Conservation (phyloP, 495 filamentous ascomycete species). For the Lichina pygmaea region DNA sequence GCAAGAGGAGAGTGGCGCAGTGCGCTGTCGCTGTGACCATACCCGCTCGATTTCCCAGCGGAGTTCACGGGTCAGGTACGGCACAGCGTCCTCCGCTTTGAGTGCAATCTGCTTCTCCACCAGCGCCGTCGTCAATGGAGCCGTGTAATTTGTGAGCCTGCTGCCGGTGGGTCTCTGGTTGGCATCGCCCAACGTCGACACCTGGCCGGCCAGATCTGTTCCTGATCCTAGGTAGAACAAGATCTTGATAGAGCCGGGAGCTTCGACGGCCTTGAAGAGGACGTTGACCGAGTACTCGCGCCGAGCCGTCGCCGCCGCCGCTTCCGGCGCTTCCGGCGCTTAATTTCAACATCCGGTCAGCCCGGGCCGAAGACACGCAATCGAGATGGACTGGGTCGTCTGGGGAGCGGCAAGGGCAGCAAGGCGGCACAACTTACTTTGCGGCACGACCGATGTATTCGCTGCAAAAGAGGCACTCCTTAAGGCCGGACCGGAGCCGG, state of each 20-base stretch:
- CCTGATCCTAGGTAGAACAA: constrained; percentile 4
- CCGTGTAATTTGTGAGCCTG: constrained; percentile 4
- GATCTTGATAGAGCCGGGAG: constrained; percentile 4
- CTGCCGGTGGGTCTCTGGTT: background rate
- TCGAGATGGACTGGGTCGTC: too few species aligned
- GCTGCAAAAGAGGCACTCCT: too few species aligned
- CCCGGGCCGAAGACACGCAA: too few species aligned
- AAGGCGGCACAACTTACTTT: too few species aligned
- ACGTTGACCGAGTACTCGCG: constrained; percentile 8
- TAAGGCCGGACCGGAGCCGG: too few species aligned
- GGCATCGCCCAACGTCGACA: constrained; percentile 1
- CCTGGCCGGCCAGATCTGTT: background rate
- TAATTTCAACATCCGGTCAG: too few species aligned
- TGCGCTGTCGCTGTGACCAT: background rate
- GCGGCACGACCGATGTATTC: too few species aligned
- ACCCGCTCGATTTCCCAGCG: constrained; percentile 8
- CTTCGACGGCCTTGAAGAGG: constrained; percentile 5
- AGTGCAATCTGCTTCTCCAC: constrained; percentile 2
- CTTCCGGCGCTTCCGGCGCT: too few species aligned
- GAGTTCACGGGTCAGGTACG: constrained; percentile 4
- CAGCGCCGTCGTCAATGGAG: constrained; percentile 9
- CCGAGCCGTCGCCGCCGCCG: constrained; percentile 1
- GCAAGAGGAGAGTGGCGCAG: too few species aligned
- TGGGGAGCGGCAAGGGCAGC: too few species aligned
- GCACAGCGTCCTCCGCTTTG: constrained; percentile 4